Conservation (phyloP, 2,329 filamentous ascomycete species). For the Pyrenophora teres region DNA sequence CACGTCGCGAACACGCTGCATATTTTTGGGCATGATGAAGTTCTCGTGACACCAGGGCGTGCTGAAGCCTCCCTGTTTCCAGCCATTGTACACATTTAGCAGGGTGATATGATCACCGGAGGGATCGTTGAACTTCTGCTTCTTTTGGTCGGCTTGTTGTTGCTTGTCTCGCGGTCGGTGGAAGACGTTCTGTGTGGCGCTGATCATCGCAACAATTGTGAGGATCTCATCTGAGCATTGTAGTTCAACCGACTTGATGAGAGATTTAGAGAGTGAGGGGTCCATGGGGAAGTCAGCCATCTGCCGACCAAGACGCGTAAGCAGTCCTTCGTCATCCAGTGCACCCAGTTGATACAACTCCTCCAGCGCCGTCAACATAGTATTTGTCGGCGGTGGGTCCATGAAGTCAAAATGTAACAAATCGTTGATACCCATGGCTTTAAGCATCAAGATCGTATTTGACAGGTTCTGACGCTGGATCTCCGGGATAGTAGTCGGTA, state of each 20-base stretch:
- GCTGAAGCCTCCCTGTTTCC: conserved; percentile 82
- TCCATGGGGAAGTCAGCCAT: conserved; percentile 99
- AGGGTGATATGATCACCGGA: conserved; percentile 93
- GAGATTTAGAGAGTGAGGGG: conserved; percentile 83
- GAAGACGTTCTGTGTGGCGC: conserved; percentile 78
- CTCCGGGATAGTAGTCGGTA: conserved; percentile 93
- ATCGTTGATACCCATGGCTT: conserved; percentile 99
- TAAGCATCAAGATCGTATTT: conserved; percentile 93
- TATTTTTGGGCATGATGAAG: conserved; percentile 90
- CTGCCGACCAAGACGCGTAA: conserved; percentile 89
- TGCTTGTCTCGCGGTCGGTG: conserved; percentile 98
- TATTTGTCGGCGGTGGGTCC: conserved; percentile 96
- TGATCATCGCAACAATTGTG: conserved; percentile 77
- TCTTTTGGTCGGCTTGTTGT: conserved; percentile 93
- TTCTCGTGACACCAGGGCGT: conserved; percentile 97
- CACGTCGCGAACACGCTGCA: conserved; percentile 89
- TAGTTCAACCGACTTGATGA: conserved; percentile 86
- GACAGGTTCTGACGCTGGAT: conserved; percentile 95
- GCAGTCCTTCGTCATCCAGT: conserved; percentile 89
- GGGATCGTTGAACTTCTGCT: conserved; percentile 94
- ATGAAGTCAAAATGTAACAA: conserved; percentile 98
- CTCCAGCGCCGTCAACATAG: conserved; percentile 94
- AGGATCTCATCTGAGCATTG: conserved; percentile 93
- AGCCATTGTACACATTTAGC: conserved; percentile 96
- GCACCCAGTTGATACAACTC: conserved; percentile 92